Evolutionary conservation across 106 monocot genomes (phyloP).

Genomic region (Alisma plantagoaquatica): DNA sequence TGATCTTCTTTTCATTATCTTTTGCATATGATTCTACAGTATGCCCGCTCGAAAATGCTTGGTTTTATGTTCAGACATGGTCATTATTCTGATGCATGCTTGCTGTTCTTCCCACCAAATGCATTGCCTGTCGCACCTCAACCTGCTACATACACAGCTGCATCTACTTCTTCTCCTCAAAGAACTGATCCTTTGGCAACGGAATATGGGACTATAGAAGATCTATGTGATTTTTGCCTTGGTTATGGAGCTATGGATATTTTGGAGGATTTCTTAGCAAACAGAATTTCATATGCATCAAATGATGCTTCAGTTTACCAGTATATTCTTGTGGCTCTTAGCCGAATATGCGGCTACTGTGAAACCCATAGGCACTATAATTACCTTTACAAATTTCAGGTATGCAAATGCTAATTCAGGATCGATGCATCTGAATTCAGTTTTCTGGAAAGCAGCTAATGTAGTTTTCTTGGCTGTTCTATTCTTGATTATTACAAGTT

Average conservation of each 20-base stretch:
- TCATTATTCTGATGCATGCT: constrained; percentile 80
- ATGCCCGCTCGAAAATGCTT: constrained; percentile 70
- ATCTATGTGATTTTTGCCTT: constrained; percentile 80
- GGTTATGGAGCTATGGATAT: constrained; percentile 69
- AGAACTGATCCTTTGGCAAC: constrained; percentile 66
- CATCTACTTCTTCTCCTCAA: constrained; percentile 39
- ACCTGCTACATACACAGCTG: constrained; percentile 18
- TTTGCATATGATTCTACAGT: constrained; percentile 36
- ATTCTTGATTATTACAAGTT: background rate
- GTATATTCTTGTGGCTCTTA: constrained; percentile 44
- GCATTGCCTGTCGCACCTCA: constrained; percentile 34
- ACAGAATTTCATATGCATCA: constrained; percentile 24
- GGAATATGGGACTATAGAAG: constrained; percentile 94
- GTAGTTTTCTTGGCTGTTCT: background rate
- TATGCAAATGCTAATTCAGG: no score
- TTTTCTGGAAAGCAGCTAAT: background rate
- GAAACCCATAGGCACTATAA: constrained; percentile 89
- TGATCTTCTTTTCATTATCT: no score
- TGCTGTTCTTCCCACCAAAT: constrained; percentile 66
- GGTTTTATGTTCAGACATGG: constrained; percentile 96
- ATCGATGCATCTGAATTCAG: no score
- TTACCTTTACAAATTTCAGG: constrained; percentile 90
- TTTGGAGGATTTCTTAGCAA: constrained; percentile 47
- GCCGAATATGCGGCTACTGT: constrained; percentile 80
- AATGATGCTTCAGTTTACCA: constrained; percentile 42